Conservation (phyloP, 306 rosid genomes). For the Pterocarpus santalinus region DNA sequence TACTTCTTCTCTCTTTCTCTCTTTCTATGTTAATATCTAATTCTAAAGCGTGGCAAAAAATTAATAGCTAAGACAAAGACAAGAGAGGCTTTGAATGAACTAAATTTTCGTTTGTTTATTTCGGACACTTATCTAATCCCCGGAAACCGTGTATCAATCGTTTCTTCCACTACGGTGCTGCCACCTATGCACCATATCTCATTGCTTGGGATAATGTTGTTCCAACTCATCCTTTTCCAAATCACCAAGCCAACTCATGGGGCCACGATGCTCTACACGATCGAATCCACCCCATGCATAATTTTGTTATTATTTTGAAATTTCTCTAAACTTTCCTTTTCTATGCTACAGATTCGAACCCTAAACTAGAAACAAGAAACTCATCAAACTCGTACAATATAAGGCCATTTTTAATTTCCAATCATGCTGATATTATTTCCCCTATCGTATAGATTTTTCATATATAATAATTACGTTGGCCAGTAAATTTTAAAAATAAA, state of each 20-base stretch:
- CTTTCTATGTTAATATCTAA: background rate
- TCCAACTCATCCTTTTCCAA: constrained; percentile 22
- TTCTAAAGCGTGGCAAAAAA: constrained; percentile 27
- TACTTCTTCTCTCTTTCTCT: background rate
- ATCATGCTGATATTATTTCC: background rate
- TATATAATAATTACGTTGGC: background rate
- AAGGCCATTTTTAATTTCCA: background rate
- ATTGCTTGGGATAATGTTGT: constrained; percentile 58
- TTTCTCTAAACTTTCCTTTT: background rate
- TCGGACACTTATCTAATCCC: constrained; percentile 60
- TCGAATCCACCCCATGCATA: background rate
- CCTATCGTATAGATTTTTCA: no score
- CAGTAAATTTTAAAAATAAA: background rate
- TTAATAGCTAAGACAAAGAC: constrained; percentile 40
- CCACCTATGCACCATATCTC: constrained; percentile 73
- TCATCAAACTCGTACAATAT: background rate
- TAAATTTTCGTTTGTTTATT: constrained; percentile 8
- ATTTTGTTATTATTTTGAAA: background rate
- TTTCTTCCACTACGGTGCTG: constrained; percentile 65
- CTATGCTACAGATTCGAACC: background rate
- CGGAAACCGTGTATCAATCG: constrained; percentile 45
- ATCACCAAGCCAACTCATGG: constrained; percentile 15
- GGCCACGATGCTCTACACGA: background rate
- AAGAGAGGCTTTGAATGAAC: constrained; percentile 56
- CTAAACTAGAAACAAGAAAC: background rate